A percentile compares a stretch with the other conserved stretches of the same genome.
Conservation (phyloP, 23 red algal genomes). For the Agarophyton chilense region DNA sequence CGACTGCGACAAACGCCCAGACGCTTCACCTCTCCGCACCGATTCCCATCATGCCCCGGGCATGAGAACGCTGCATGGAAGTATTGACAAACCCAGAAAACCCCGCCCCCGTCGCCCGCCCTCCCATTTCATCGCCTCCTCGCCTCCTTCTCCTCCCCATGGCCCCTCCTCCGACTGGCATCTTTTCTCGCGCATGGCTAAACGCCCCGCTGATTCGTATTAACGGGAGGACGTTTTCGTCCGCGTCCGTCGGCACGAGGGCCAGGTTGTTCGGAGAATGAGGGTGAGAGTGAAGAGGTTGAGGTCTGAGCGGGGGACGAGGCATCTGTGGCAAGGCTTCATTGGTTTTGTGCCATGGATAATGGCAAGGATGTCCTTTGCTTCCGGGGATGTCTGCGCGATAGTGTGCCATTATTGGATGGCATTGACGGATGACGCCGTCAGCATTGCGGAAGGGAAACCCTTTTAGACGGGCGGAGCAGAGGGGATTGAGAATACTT, state of each 20-base stretch:
- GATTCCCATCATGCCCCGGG: not conserved
- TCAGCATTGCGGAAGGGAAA: too few relatives aligned
- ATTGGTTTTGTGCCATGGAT: too few relatives aligned
- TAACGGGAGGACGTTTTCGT: not conserved
- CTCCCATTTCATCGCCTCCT: not conserved
- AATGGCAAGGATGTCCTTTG: too few relatives aligned
- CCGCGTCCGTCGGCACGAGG: not conserved
- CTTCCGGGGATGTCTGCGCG: too few relatives aligned
- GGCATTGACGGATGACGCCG: too few relatives aligned
- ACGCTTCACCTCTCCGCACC: not conserved
- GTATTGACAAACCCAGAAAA: constrained; percentile 39
- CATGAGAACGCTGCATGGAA: not conserved
- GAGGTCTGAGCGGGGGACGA: too few relatives aligned
- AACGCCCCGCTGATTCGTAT: not conserved
- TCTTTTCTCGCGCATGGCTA: constrained; percentile 26
- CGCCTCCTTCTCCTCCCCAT: not conserved
- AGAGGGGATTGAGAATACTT: too few relatives aligned
- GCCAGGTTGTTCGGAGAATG: too few relatives aligned
- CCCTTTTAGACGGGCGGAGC: too few relatives aligned
- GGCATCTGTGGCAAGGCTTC: too few relatives aligned
- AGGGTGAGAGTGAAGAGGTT: too few relatives aligned
- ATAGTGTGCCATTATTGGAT: too few relatives aligned
- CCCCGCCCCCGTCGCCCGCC: not conserved
- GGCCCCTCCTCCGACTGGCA: constrained; percentile 5
- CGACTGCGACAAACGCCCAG: constrained; percentile 1